Evolutionary conservation across 345 rosid species (phyloP).

Genomic region (Mallotus nudiflorus): DNA sequence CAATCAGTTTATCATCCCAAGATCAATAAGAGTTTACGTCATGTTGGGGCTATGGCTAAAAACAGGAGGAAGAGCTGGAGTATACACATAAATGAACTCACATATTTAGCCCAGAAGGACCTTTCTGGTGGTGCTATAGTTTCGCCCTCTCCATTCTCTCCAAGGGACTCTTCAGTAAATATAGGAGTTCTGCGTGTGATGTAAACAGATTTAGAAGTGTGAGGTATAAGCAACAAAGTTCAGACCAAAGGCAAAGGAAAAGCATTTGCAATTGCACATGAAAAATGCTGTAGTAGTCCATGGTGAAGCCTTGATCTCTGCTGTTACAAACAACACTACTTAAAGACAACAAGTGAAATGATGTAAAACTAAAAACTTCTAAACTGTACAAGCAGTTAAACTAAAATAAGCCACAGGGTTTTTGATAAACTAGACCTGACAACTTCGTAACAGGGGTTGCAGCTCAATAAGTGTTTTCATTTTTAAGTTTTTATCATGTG

Average conservation of each 20-base stretch:
- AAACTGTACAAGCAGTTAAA: too few species aligned
- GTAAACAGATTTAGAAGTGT: background rate
- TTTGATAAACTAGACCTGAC: background rate
- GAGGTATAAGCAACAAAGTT: background rate
- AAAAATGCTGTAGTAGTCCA: background rate
- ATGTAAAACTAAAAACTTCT: background rate
- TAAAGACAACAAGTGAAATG: background rate
- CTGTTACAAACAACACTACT: too few species aligned
- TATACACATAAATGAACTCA: constrained; percentile 34
- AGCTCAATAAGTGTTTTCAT: background rate
- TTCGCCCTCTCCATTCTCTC: constrained; percentile 70
- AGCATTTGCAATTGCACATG: background rate
- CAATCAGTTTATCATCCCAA: constrained; percentile 8
- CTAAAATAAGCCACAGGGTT: background rate
- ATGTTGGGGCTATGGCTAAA: background rate
- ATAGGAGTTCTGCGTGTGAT: constrained; percentile 57
- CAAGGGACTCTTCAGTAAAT: constrained; percentile 62
- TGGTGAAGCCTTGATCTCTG: too few species aligned
- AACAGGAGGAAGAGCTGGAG: too few species aligned
- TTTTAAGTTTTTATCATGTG: background rate
- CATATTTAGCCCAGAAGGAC: constrained; percentile 97
- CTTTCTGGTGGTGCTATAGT: constrained; percentile 67
- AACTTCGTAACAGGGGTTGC: background rate
- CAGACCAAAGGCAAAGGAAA: background rate
- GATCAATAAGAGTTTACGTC: background rate